Percentiles rank a stretch among this genome's conserved stretches.
Evolutionary conservation across 1,284 basidiomycete species (phyloP).

Genomic region (Malassezia furfur): DNA sequence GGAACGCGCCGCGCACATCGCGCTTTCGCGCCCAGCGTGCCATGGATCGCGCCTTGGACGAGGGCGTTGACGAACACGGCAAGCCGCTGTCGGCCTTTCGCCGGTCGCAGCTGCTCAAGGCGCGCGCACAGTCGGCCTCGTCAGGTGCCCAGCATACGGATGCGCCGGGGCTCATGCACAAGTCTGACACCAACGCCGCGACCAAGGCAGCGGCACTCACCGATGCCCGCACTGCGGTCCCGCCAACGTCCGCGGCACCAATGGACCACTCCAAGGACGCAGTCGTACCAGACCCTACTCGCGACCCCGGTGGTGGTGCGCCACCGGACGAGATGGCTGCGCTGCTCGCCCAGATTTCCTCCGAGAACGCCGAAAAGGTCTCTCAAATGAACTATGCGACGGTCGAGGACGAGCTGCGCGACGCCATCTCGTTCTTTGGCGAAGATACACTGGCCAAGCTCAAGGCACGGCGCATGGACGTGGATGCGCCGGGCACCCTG

Average conservation of each 20-base stretch:
- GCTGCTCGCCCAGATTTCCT: conserved; percentile 23
- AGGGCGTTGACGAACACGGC: conserved; percentile 22
- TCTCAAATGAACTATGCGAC: conserved; percentile 31
- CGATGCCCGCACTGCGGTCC: too few relatives aligned
- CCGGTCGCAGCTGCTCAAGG: conserved; percentile 23
- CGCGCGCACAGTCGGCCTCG: not conserved
- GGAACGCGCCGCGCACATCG: not conserved
- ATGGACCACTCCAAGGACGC: not conserved
- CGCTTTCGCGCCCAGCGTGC: conserved; percentile 3
- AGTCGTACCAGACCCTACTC: conserved; percentile 19
- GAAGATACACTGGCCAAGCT: conserved; percentile 33
- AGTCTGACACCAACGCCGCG: not conserved
- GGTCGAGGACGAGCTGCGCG: conserved; percentile 29
- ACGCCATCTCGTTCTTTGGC: conserved; percentile 34
- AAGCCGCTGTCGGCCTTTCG: conserved; percentile 41
- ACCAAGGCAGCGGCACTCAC: not conserved
- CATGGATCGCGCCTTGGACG: conserved; percentile 1
- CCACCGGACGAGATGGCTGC: conserved; percentile 27
- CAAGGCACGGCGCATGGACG: conserved; percentile 7
- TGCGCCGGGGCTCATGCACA: not conserved
- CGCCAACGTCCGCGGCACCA: not conserved
- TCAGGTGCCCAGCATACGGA: too few relatives aligned
- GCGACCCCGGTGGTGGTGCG: conserved; percentile 38
- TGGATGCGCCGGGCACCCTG: not conserved
- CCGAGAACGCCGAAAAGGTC: conserved; percentile 34